Evolutionary conservation across 768 basidiomycete genomes (phyloP).

Genomic region (Harrya chromipes): DNA sequence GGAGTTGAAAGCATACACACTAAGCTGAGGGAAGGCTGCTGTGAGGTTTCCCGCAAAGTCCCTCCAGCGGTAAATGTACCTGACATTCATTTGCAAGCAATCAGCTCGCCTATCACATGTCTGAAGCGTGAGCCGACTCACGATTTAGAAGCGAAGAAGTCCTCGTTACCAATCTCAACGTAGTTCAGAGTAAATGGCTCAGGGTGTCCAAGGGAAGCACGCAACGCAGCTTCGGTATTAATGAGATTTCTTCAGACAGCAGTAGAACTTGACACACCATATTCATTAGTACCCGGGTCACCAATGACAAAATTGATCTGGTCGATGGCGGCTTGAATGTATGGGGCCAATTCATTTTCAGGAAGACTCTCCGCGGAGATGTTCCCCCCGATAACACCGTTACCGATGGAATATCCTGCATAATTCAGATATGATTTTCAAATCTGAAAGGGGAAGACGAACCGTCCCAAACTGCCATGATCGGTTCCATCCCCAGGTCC

Average conservation of each 20-base stretch:
- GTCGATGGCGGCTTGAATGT: constrained; percentile 52
- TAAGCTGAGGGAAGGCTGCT: constrained; percentile 46
- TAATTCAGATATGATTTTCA: not conserved
- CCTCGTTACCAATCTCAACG: constrained; percentile 58
- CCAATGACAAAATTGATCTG: constrained; percentile 66
- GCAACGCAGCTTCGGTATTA: constrained; percentile 39
- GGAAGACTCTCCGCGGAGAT: constrained; percentile 36
- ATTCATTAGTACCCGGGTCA: constrained; percentile 40
- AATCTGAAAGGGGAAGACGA: not conserved
- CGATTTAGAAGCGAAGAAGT: constrained; percentile 38
- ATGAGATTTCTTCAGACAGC: not conserved
- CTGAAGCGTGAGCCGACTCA: constrained; percentile 14
- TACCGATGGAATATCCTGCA: constrained; percentile 45
- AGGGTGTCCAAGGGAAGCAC: constrained; percentile 51
- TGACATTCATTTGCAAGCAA: constrained; percentile 5
- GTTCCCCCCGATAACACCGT: too few species aligned
- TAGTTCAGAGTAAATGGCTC: constrained; percentile 48
- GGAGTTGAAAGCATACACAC: constrained; percentile 31
- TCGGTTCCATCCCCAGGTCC: constrained; percentile 51
- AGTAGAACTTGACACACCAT: constrained; percentile 19
- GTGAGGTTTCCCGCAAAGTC: constrained; percentile 44
- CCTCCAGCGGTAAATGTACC: constrained; percentile 51
- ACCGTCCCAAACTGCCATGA: constrained; percentile 62
- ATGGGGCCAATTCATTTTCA: constrained; percentile 43
- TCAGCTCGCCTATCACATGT: too few species aligned